Base-by-base conservation (phyloP, 805 yeast genomes). In the Saccharomycopsis babjevae region DNA sequence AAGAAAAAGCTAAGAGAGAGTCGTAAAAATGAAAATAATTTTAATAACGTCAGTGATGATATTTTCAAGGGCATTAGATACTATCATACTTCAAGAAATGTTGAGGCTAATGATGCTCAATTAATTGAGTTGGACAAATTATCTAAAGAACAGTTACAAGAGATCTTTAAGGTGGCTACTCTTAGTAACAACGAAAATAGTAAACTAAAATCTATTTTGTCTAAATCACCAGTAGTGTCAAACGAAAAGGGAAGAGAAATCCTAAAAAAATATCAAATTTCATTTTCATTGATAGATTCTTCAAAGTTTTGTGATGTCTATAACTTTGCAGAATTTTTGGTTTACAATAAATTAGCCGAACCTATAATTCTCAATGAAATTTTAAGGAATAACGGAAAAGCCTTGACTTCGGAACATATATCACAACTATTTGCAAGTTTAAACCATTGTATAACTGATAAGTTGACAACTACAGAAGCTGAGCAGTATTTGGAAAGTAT, bases 51-150 rank as follows among this genome's bases (percentile, higher is more conserved):
- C 3, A 46, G 52, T 46, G 78, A 78, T 66, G 73, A 72, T 64
- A 75, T 78, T 16, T 78, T 78, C 61, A 64, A 72, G 20, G 81
- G 81, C 8, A 67, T 78, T 28, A 69, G 80, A 62, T 69, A 72
- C 50, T 75, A 72, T 59, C 84, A 80, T 66, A 79, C 83, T 10
- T 54, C 32, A 32, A 55, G 40, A 42, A 25, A 52, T 20, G 13
- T 58, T 18, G 18, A 39, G 43, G 11, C 50, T 15, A 28, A 20
- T 18, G 58, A 54, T 18, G 28, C 42, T 15, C 25, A 39, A 36
- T 30, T 34, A 36, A 30, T 59, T 22, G 52, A 56, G 28, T 20
- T 22, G 38, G 36, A 32, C 22, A 28, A 57, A 52, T 46, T 46
- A 25, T 7, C 52, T 18, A 6, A 40, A 15, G 16, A 22, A 40